A percentile compares a stretch with the other conserved stretches of the same genome.
Conservation (phyloP, 2,329 filamentous ascomycete species). For the Hirsutella thompsonii region DNA sequence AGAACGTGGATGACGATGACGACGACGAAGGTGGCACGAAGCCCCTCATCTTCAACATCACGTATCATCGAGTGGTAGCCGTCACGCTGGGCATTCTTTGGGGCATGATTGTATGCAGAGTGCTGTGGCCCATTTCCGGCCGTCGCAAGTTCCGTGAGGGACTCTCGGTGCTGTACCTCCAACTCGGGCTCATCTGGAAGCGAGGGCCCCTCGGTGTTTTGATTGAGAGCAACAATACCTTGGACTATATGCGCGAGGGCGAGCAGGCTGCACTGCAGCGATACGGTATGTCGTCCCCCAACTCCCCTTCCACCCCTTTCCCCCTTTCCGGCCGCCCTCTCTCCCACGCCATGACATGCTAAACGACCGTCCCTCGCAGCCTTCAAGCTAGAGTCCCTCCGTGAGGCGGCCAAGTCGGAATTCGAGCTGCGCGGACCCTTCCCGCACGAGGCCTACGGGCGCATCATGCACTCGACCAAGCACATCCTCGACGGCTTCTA, state of each 20-base stretch:
- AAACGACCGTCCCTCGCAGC: constrained; percentile 17
- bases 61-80: constrained; percentile 73
- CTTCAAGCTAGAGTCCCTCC: constrained; percentile 60
- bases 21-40: constrained; percentile 79
- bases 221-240: constrained; percentile 40
- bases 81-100: constrained; percentile 81
- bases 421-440: constrained; percentile 86
- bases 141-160: constrained; percentile 81
- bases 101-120: constrained; percentile 78
- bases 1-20: constrained; percentile 66
- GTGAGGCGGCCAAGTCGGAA: constrained; percentile 63
- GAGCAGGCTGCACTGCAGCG: constrained; percentile 82
- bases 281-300: constrained; percentile 35
- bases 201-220: constrained; percentile 74
- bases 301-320: background rate
- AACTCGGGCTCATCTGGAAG: constrained; percentile 95
- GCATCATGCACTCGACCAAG: constrained; percentile 67
- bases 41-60: constrained; percentile 79
- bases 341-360: too few relatives aligned
- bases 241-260: constrained; percentile 71
- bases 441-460: constrained; percentile 56
- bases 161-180: constrained; percentile 79
- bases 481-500: constrained; percentile 89
- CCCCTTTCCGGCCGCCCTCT: too few relatives aligned
- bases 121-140: constrained; percentile 91